Evolutionary conservation across 2,329 filamentous ascomycete genomes (phyloP).

Genomic region (Fusarium humuli): DNA sequence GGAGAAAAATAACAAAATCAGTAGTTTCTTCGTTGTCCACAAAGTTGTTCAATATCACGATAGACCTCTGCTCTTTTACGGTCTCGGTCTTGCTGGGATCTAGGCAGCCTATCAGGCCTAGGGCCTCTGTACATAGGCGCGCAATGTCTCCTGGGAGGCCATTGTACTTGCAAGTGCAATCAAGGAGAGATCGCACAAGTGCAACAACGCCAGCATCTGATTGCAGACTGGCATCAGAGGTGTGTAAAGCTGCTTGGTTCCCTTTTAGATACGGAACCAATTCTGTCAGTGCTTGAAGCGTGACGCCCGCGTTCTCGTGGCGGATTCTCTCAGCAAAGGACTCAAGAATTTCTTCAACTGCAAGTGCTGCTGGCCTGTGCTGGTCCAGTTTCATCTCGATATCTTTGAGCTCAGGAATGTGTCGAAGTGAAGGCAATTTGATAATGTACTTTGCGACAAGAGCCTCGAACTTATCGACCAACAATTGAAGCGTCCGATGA

Average conservation of each 20-base stretch:
- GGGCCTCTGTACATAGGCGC: slow-evolving; percentile 79
- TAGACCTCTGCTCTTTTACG: slow-evolving; percentile 80
- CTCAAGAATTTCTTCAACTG: slow-evolving; percentile 69
- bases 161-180: slow-evolving; percentile 86
- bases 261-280: slow-evolving; percentile 77
- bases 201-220: slow-evolving; percentile 79
- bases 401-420: slow-evolving; percentile 75
- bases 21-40: slow-evolving; percentile 80
- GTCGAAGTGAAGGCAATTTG: slow-evolving; percentile 80
- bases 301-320: slow-evolving; percentile 88
- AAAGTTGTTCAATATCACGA: slow-evolving; percentile 91
- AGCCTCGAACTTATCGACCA: slow-evolving; percentile 72
- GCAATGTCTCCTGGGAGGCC: slow-evolving; percentile 74
- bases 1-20: slow-evolving; percentile 85
- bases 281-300: slow-evolving; percentile 83
- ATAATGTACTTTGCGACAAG: slow-evolving; percentile 75
- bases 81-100: slow-evolving; percentile 91
- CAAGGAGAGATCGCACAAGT: slow-evolving; percentile 82
- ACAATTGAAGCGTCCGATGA: slow-evolving; percentile 70
- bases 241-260: slow-evolving; percentile 83
- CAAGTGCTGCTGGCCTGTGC: slow-evolving; percentile 64
- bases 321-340: slow-evolving; percentile 79
- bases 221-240: slow-evolving; percentile 83
- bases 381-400: slow-evolving; percentile 74
- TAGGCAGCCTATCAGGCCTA: slow-evolving; percentile 90